Percentiles rank a stretch among this genome's conserved stretches.
These are phyloP conservation scores for Sarocladium brachiariae DNA, from an alignment of 2,329 filamentous ascomycete species.

Conservation along the genomic window DNA sequence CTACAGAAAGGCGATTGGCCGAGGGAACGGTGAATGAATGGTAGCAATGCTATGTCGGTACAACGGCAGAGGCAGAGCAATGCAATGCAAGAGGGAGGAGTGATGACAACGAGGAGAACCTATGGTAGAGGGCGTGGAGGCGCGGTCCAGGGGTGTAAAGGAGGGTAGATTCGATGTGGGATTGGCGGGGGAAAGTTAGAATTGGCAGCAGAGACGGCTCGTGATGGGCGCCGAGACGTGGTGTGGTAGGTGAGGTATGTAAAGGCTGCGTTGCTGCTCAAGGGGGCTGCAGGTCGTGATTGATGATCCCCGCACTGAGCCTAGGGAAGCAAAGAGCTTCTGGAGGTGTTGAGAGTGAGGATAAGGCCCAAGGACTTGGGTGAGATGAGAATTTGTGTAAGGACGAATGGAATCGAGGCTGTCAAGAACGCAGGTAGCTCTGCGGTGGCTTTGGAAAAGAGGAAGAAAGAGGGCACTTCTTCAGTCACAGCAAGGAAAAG, in stretches of 20 bases:
- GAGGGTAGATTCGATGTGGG: constrained; percentile 23
- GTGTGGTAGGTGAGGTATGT: background rate
- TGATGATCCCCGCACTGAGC: constrained; percentile 9
- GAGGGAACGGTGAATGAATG: background rate
- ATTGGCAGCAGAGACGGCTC: constrained; percentile 17
- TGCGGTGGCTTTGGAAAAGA: background rate
- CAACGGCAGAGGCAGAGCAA: background rate
- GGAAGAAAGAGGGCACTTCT: background rate
- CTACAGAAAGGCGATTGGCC: background rate
- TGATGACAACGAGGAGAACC: background rate
- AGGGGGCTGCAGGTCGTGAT: constrained; percentile 7
- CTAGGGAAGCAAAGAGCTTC: constrained; percentile 3
- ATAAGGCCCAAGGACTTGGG: background rate
- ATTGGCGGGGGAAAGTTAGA: constrained; percentile 19
- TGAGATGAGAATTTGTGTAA: background rate
- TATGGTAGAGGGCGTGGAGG: background rate
- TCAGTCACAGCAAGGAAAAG: background rate
- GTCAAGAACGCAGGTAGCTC: background rate
- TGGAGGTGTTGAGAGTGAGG: background rate
- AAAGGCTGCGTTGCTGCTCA: constrained; percentile 6
- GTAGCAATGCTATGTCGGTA: background rate
- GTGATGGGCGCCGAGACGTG: constrained; percentile 3
- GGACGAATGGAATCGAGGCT: too few species aligned
- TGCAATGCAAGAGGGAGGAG: background rate
- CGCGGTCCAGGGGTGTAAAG: constrained; percentile 10